Evolutionary conservation across 495 filamentous ascomycete genomes (phyloP).

Genomic region (Neurospora sp.): DNA sequence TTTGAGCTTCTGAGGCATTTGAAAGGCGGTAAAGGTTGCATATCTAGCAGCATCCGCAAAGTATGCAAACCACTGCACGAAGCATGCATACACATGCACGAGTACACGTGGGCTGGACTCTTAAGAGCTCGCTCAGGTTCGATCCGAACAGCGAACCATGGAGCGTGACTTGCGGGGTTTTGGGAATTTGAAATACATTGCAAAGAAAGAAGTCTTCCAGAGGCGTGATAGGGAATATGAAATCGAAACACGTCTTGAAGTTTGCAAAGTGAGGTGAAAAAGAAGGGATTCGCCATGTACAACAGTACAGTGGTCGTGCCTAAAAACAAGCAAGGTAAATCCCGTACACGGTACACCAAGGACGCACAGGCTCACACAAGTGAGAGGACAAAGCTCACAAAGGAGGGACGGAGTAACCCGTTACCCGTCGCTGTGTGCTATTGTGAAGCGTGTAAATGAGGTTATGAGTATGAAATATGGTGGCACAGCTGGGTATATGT

Average conservation of each 20-base stretch:
- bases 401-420: not conserved
- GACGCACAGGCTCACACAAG: not conserved
- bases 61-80: not conserved
- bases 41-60: not conserved
- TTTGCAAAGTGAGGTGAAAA: not conserved
- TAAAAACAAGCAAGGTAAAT: not conserved
- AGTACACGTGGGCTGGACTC: not conserved
- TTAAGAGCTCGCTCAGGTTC: not conserved
- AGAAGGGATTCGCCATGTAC: not conserved
- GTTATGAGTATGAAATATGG: not conserved
- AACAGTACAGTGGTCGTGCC: not conserved
- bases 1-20: not conserved
- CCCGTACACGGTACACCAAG: not conserved
- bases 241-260: not conserved
- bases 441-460: not conserved
- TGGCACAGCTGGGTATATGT: not conserved
- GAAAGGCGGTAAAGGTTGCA: not conserved
- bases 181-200: not conserved
- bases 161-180: not conserved
- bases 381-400: not conserved
- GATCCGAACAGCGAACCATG: not conserved
- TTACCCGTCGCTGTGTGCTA: not conserved
- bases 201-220: not conserved
- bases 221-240: not conserved
- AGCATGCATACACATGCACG: not conserved